Base-by-base conservation (phyloP, 495 filamentous ascomycete genomes). In the Durotheca rogersii region DNA sequence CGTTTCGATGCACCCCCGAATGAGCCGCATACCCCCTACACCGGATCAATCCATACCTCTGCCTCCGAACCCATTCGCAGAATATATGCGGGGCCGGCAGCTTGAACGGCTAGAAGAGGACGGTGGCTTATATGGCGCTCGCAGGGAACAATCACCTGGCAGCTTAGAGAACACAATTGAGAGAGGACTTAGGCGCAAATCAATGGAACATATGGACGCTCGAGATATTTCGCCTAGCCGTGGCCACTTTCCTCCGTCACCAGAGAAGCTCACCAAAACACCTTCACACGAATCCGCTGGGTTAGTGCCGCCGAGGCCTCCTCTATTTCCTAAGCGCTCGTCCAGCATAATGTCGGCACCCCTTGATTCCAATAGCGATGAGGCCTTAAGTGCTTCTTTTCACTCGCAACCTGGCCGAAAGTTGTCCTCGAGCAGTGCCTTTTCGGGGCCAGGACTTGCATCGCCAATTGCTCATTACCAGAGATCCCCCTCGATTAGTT, bases 401-500 rank as follows among this genome's bases (percentile, higher is more conserved):
- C 70, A 73, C 38, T 76, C 74, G 0, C 69, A 72, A 15, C 61
- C 67, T 9, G 51, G 67, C 6, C 70, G 79, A 35, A 80, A 91
- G 63, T 65, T 85, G 44, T 90, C 86, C 10, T 78, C 79, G 3
- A 76, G 83, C 48, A 88, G 85, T 19, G 59, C 71, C 21, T 53
- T 69, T 27, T 47, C 69, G 27, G 53, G 59, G 6, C 47, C 66
- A 20, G 38, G 62, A 25, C 57, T 64, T 15, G 78, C 83, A 54
- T 86, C 85, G 38, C 81, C 85, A 0, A 50, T 78, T 71, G 54
- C 68, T 62, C 35, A 77, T 73, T 67, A 80, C 70, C 70, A 72
- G 45, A 81, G 89, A 35, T 94, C 90, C 7, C 89, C 89, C 4
- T 95, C 90, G 0, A 71, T 90, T 32, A 84, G 81, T 55, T 96